Evolutionary conservation across 202 grass and related monocot species (phyloP).

Genomic region (Digitaria exilis): DNA sequence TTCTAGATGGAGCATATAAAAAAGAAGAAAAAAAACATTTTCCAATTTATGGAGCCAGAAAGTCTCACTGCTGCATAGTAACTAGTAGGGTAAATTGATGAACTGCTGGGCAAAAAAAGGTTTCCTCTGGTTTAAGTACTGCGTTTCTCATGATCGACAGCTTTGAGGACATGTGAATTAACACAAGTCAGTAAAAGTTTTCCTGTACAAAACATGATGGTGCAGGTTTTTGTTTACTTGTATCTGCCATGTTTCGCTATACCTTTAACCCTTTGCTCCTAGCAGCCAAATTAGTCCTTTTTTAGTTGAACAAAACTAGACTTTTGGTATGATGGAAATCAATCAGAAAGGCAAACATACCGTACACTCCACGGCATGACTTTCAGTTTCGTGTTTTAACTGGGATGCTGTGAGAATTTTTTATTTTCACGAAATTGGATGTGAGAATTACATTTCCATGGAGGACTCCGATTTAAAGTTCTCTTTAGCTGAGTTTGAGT

Average conservation of each 20-base stretch:
- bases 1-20: background rate
- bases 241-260: background rate
- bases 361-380: background rate
- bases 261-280: background rate
- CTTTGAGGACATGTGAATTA: constrained; percentile 28
- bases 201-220: background rate
- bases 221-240: background rate
- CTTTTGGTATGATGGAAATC: background rate
- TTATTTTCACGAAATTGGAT: background rate
- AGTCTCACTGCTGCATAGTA: background rate
- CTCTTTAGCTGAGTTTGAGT: background rate
- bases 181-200: constrained; percentile 1
- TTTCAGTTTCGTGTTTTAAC: background rate
- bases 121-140: background rate
- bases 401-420: background rate
- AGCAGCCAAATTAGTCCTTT: background rate
- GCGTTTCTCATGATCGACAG: background rate
- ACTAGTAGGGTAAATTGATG: background rate
- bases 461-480: background rate
- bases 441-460: background rate
- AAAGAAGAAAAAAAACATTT: background rate
- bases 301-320: background rate
- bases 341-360: background rate
- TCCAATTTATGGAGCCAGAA: background rate
- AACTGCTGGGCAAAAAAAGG: background rate